phyloP scores from a whole-genome alignment of 139 green algal genomes.

The Chlamydomonas sp. region DNA sequence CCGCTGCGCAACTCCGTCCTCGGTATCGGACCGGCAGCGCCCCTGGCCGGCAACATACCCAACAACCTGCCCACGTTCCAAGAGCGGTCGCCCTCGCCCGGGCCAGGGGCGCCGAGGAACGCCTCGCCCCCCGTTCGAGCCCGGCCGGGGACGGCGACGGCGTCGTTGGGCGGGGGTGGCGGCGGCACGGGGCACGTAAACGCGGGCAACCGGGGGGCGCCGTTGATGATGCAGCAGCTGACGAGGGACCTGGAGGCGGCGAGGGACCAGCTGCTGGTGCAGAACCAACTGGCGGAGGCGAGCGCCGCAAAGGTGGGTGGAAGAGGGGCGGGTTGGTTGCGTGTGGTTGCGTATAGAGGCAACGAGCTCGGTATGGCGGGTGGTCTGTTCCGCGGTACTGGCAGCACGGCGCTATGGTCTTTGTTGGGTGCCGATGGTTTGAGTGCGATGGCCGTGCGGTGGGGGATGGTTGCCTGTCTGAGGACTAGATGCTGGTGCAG shows the following conservation, averaged over 20 bases:
- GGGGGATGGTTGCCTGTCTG: too few species aligned
- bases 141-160: neutral
- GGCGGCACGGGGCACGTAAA: slow-evolving; percentile 49
- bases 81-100: neutral
- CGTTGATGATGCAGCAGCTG: slow-evolving; percentile 52
- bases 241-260: slow-evolving; percentile 56
- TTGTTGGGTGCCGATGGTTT: too few species aligned
- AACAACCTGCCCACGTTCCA: neutral
- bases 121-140: slow-evolving; percentile 6
- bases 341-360: neutral
- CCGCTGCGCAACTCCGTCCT: slow-evolving; percentile 14
- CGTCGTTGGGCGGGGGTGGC: neutral
- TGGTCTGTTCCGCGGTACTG: neutral
- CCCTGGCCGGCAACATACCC: slow-evolving; percentile 15
- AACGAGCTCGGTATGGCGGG: neutral
- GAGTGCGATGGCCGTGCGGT: too few species aligned
- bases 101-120: neutral
- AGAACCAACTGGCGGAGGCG: slow-evolving; percentile 60
- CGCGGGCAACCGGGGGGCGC: slow-evolving; percentile 25
- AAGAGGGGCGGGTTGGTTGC: neutral
- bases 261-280: slow-evolving; percentile 57
- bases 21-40: neutral
- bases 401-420: too few species aligned
- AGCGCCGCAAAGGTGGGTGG: slow-evolving; percentile 54
- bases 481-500: slow-evolving; percentile 60